Evolutionary conservation across 306 rosid species (phyloP).

Genomic region (Gastrolobium villosum): DNA sequence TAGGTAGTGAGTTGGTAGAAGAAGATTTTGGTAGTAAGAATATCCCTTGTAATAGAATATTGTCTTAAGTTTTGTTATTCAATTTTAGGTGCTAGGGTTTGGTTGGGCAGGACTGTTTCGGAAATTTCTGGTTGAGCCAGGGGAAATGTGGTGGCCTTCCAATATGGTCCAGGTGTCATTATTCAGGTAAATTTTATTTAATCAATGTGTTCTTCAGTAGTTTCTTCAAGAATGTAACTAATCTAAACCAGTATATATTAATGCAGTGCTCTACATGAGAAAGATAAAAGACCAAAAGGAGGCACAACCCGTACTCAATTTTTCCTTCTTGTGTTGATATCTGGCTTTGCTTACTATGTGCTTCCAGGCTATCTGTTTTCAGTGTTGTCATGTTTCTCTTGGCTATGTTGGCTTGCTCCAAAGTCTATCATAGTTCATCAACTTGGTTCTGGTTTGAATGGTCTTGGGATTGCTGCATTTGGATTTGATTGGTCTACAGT

Average conservation of each 20-base stretch:
- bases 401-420: slow-evolving; percentile 79
- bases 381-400: slow-evolving; percentile 71
- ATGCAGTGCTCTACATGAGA: slow-evolving; percentile 86
- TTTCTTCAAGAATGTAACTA: background rate
- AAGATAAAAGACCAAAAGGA: slow-evolving; percentile 63
- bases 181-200: slow-evolving; percentile 59
- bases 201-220: background rate
- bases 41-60: no score
- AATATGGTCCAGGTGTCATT: slow-evolving; percentile 84
- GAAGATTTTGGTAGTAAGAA: no score
- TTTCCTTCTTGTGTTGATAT: slow-evolving; percentile 64
- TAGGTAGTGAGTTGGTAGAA: no score
- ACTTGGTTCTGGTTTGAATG: slow-evolving; percentile 78
- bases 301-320: slow-evolving; percentile 65
- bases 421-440: slow-evolving; percentile 73
- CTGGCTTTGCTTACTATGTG: slow-evolving; percentile 68
- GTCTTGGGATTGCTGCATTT: slow-evolving; percentile 78
- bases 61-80: slow-evolving; percentile 28
- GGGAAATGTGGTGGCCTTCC: slow-evolving; percentile 88
- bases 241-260: background rate
- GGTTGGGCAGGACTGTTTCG: slow-evolving; percentile 89
- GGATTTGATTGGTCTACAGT: slow-evolving; percentile 87
- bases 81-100: slow-evolving; percentile 58
- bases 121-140: slow-evolving; percentile 79
- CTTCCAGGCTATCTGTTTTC: slow-evolving; percentile 73